Evolutionary conservation across 768 basidiomycete species (phyloP).

Genomic region (Mycena galericulata): DNA sequence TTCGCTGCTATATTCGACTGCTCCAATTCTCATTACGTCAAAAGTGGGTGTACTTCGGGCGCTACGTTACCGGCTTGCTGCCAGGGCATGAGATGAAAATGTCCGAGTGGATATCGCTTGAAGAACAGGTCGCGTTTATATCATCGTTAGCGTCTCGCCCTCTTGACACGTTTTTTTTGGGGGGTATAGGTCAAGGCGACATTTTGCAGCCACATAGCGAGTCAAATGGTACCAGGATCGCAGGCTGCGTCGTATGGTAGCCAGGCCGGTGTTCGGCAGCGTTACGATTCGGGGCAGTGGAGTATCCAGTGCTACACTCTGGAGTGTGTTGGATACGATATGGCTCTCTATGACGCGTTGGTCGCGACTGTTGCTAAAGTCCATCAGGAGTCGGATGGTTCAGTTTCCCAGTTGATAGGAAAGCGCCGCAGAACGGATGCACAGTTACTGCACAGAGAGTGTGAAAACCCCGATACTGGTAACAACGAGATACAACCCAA

Average conservation of each 20-base stretch:
- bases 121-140: slow-evolving; percentile 40
- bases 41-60: slow-evolving; percentile 46
- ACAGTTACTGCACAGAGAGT: neutral
- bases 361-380: neutral
- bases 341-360: slow-evolving; percentile 27
- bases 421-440: slow-evolving; percentile 15
- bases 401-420: neutral
- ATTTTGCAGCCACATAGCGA: slow-evolving; percentile 38
- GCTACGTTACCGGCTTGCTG: slow-evolving; percentile 37
- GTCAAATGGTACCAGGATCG: neutral
- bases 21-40: neutral
- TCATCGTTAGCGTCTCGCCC: neutral
- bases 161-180: neutral
- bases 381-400: neutral
- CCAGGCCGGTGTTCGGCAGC: slow-evolving; percentile 31
- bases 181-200: slow-evolving; percentile 39
- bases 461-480: neutral
- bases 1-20: neutral
- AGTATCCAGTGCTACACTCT: slow-evolving; percentile 42
- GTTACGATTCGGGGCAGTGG: slow-evolving; percentile 42
- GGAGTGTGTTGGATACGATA: slow-evolving; percentile 43
- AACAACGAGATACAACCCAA: neutral
- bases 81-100: slow-evolving; percentile 41
- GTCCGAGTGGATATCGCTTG: slow-evolving; percentile 46
- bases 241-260: slow-evolving; percentile 19